Evolutionary conservation across 2,329 filamentous ascomycete species (phyloP).

Genomic region (Westerdykella sp.): DNA sequence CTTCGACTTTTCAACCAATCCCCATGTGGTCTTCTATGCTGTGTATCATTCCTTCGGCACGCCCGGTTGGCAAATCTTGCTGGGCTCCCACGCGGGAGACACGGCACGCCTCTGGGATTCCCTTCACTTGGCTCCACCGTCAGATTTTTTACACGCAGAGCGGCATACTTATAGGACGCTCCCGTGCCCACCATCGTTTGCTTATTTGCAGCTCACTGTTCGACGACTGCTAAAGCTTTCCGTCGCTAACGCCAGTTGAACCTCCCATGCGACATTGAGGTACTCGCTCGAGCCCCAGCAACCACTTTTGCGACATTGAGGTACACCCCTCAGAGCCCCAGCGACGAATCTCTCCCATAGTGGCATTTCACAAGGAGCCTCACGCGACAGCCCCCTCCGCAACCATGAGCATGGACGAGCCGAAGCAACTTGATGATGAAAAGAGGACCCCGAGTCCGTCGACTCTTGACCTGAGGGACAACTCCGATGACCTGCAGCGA

Average conservation of each 20-base stretch:
- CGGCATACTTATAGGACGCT: background rate
- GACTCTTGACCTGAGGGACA: conserved; percentile 26
- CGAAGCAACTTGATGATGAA: conserved; percentile 27
- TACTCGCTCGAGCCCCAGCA: background rate
- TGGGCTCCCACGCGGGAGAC: too few relatives aligned
- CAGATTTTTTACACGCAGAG: background rate
- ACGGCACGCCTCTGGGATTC: too few relatives aligned
- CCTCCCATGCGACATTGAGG: background rate
- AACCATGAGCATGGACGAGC: conserved; percentile 22
- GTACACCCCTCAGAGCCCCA: too few relatives aligned
- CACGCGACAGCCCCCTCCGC: conserved; percentile 9
- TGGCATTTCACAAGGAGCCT: conserved; percentile 4
- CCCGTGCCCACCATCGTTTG: background rate
- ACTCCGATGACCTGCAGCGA: conserved; percentile 35
- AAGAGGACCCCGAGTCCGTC: background rate
- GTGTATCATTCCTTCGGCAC: too few relatives aligned
- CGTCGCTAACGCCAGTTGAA: background rate
- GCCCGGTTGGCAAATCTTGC: too few relatives aligned
- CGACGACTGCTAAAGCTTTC: too few relatives aligned
- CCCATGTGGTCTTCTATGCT: too few relatives aligned
- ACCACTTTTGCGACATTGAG: background rate
- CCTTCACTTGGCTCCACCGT: background rate
- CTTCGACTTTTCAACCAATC: too few relatives aligned
- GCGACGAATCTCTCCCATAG: background rate
- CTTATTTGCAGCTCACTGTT: background rate